Conservation (phyloP, 2,329 filamentous ascomycete genomes). For the Fusarium kyushuense region DNA sequence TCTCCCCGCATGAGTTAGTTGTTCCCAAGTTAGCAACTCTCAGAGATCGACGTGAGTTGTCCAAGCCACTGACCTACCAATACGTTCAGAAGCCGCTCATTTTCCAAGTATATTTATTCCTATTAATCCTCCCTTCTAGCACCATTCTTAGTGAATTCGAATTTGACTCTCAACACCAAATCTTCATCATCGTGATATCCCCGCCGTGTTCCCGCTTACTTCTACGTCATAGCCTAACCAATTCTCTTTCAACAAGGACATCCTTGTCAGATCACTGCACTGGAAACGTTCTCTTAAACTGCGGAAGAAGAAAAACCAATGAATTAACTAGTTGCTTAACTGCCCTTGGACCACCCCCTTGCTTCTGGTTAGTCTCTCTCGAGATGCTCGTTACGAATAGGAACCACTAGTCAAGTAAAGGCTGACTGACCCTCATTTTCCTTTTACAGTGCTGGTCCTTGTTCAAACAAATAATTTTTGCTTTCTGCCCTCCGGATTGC, state of each 20-base stretch:
- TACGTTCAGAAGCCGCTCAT: constrained; percentile 13
- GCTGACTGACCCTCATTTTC: constrained; percentile 13
- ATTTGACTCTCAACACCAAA: neutral
- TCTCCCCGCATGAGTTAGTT: constrained; percentile 9
- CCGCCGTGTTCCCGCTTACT: constrained; percentile 21
- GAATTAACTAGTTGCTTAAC: constrained; percentile 7
- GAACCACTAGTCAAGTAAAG: neutral
- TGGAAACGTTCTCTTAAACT: neutral
- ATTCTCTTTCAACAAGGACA: constrained; percentile 18
- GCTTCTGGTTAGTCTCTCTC: constrained; percentile 12
- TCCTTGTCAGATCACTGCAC: constrained; percentile 16
- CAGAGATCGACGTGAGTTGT: constrained; percentile 1
- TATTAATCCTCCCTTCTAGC: neutral
- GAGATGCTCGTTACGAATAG: constrained; percentile 12
- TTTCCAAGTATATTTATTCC: constrained; percentile 2
- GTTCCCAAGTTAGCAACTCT: constrained; percentile 1
- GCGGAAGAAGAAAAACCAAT: neutral
- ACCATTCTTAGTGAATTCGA: neutral
- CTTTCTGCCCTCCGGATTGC: constrained; percentile 13
- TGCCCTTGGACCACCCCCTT: constrained; percentile 11
- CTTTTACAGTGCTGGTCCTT: constrained; percentile 28
- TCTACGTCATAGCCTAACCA: constrained; percentile 27
- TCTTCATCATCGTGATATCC: constrained; percentile 5
- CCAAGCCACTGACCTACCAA: constrained; percentile 5
- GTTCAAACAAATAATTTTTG: constrained; percentile 9